Evolutionary conservation across 1,284 basidiomycete genomes (phyloP).

Genomic region (Trichosporon asahii): DNA sequence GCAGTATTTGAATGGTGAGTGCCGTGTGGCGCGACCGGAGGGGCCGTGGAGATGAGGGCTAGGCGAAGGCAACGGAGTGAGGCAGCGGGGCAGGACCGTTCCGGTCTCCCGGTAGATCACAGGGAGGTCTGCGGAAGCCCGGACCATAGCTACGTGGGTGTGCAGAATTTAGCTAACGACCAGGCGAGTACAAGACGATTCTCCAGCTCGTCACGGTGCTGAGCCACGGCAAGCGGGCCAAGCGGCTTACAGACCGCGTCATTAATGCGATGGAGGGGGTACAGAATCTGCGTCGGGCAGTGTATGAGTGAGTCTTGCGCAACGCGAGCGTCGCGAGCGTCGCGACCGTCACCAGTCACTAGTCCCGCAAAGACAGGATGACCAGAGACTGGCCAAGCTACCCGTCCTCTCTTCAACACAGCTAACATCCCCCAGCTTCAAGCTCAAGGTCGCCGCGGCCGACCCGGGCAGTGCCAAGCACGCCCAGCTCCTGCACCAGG

Average conservation of each 20-base stretch:
- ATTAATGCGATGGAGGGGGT: slow-evolving; percentile 87
- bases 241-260: slow-evolving; percentile 80
- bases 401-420: no score
- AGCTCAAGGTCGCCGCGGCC: slow-evolving; percentile 79
- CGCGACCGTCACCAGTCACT: no score
- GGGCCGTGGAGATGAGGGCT: no score
- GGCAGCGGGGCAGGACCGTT: no score
- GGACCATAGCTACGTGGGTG: no score
- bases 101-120: no score
- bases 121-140: no score
- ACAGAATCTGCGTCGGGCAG: slow-evolving; percentile 85
- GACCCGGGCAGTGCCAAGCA: slow-evolving; percentile 75
- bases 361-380: no score
- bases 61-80: no score
- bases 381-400: no score
- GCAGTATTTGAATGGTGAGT: slow-evolving; percentile 75
- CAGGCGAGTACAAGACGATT: slow-evolving; percentile 95
- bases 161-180: background rate
- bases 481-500: slow-evolving; percentile 66
- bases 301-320: slow-evolving; percentile 71
- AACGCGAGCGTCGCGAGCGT: no score
- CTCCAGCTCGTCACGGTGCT: slow-evolving; percentile 65
- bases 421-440: slow-evolving; percentile 61
- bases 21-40: no score
- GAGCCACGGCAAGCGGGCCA: slow-evolving; percentile 62